Base-by-base conservation (phyloP, 345 rosid species). In the Cardamine resedifolia region DNA sequence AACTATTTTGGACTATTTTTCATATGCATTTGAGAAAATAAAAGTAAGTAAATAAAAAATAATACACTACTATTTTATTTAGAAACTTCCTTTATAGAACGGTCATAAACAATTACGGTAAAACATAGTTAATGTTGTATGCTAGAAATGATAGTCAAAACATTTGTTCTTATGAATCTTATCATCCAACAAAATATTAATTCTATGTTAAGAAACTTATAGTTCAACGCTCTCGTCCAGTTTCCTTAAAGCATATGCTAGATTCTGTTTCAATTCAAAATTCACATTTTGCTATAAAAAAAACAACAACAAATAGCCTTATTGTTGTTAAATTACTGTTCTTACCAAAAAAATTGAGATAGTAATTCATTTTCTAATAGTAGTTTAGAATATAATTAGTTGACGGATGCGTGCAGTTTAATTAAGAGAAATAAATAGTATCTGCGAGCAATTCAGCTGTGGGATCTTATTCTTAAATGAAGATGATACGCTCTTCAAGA, bases 391-490 rank as follows among this genome's bases (percentile, higher is more conserved):
- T 16, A n/a, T n/a, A n/a, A 33, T 33, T 16, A 27, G 1, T 33
- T 44, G 23, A 2, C 8, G n/a, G 8, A 58, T 21, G 19, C 57
- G 58, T 68, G 64, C 11, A 57, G 1, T 56, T 56, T 1, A 56
- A 57, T 44, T 10, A 30, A 69, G n/a, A 33, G 34, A n/a, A 15
- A 34, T n/a, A 34, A 39, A 58, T n/a, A n/a, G n/a, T 36, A 71
- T 51, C 18, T 62, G 68, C 31, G 41, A 45, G 34, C 24, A 41
- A 72, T 62, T 72, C 14, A 60, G 3, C 2, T 10, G 41, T 2
- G 56, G 1, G 39, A 70, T 59, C 49, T 36, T 48, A 59, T 49
- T 48, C 67, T 47, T 71, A 38, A 27, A 51, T 61, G 75, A 14
- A 31, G 48, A 50, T 16, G 64, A 64, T 64, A 43, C 64, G 34